Evolutionary conservation across 176 grass and related monocot species (phyloP), one percentile per base, ranked within the genome.

Genomic region (Themeda triandra): DNA sequence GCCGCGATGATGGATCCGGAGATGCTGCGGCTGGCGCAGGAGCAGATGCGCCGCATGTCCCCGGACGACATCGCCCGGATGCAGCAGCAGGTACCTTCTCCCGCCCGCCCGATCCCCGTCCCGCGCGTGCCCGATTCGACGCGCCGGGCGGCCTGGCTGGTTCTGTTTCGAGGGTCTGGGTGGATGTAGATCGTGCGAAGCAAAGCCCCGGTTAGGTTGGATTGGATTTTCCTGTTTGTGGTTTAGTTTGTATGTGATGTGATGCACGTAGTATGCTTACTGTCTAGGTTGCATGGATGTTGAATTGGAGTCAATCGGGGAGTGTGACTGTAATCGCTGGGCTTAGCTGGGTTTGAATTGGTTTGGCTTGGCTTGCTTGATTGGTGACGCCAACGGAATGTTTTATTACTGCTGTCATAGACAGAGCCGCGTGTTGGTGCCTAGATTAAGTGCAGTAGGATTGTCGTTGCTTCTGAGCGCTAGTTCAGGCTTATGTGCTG

Each of bases 1-100:
- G n/a, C n/a, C 80, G 88, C 41, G 10, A 96, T 94, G 93, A 96
- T 99, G 93, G 93, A 96, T 89, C 93, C 96, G 14, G 96, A 99
- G 87, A 74, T 96, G 73, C 48, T 99, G 86, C 89, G 87, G 79
- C 71, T 99, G 41, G 96, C 96, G 45, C 96, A 99, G 87, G 96
- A 99, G 96, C 96, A 99, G 93, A 96, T 99, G 93, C 59, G 89
- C 80, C 87, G 88, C 73, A 96, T 99, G 87, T 83, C 93, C 19
- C 93, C 96, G 11, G 93, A 92, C 37, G 96, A 99, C 73, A 36
- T 99, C 31, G 88, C 96, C 71, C 79, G 75, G 90, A 99, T 99
- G 83, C 96, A 99, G 71, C 96, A 96, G 79, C 96, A 99, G 93
- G 96, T 94, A 35, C 37, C 36, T 23, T 81, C 65, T n/a, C 58